phyloP scores from a whole-genome alignment of 306 rosid genomes.

The Lathyrus sativus region DNA sequence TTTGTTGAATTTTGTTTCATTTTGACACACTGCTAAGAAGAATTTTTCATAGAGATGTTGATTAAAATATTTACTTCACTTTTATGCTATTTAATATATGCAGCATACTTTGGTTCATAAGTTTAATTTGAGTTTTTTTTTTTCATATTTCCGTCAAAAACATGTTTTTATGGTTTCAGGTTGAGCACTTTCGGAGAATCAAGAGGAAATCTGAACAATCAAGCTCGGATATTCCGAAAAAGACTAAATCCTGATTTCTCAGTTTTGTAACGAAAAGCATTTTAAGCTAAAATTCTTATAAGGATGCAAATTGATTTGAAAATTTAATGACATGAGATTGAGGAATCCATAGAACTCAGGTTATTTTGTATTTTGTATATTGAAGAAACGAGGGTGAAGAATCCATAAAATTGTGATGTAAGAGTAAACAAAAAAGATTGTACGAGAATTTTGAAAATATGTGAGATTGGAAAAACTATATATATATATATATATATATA shows the following conservation, averaged over 20 bases:
- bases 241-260: background rate
- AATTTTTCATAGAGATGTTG: background rate
- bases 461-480: no score
- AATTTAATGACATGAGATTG: background rate
- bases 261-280: background rate
- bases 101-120: no score
- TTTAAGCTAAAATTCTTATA: slow-evolving; percentile 28
- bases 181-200: no score
- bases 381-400: background rate
- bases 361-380: background rate
- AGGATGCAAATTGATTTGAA: background rate
- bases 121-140: no score
- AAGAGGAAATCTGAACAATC: no score
- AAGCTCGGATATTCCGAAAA: background rate
- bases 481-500: no score
- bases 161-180: no score
- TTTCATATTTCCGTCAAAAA: no score
- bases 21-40: slow-evolving; percentile 7
- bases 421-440: no score
- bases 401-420: background rate
- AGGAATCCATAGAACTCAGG: background rate
- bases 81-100: no score
- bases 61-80: background rate
- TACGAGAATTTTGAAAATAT: no score
- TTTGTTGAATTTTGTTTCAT: background rate